phyloP scores from a whole-genome alignment of 371 early-diverging fungal species.

The Mortierella sp. region DNA sequence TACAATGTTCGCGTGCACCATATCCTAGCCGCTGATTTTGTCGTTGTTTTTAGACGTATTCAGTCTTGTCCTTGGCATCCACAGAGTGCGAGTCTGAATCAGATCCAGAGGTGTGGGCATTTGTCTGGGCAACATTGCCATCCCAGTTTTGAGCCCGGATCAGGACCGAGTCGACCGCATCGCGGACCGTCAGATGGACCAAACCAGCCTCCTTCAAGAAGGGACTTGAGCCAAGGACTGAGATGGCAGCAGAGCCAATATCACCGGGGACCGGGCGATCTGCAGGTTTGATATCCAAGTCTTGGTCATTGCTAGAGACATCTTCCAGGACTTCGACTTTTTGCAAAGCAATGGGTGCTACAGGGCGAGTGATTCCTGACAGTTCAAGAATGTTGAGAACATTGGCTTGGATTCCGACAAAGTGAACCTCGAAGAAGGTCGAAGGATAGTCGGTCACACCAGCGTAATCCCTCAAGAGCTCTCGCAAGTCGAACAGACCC shows the following conservation, averaged over 20 bases:
- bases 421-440: slow-evolving; percentile 53
- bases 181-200: slow-evolving; percentile 48
- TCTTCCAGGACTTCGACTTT: slow-evolving; percentile 36
- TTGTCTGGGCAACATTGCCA: background rate
- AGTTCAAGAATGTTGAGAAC: slow-evolving; percentile 50
- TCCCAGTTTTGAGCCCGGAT: slow-evolving; percentile 30
- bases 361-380: slow-evolving; percentile 58
- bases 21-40: too few relatives aligned
- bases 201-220: slow-evolving; percentile 53
- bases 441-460: slow-evolving; percentile 42
- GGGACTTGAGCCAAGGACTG: slow-evolving; percentile 26
- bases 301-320: background rate
- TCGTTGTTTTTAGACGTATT: too few relatives aligned
- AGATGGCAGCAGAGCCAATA: slow-evolving; percentile 19
- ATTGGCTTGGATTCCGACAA: slow-evolving; percentile 48
- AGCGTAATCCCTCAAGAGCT: slow-evolving; percentile 63
- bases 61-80: slow-evolving; percentile 31
- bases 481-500: slow-evolving; percentile 71
- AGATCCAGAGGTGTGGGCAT: slow-evolving; percentile 3
- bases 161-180: slow-evolving; percentile 45
- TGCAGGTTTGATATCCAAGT: background rate
- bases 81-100: slow-evolving; percentile 20
- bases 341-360: slow-evolving; percentile 38
- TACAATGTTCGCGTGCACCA: too few relatives aligned
- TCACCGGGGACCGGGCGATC: slow-evolving; percentile 1